These are phyloP conservation scores for Vitis hybrid DNA, from an alignment of 177 flowering plant species.

Conservation along the genomic window DNA sequence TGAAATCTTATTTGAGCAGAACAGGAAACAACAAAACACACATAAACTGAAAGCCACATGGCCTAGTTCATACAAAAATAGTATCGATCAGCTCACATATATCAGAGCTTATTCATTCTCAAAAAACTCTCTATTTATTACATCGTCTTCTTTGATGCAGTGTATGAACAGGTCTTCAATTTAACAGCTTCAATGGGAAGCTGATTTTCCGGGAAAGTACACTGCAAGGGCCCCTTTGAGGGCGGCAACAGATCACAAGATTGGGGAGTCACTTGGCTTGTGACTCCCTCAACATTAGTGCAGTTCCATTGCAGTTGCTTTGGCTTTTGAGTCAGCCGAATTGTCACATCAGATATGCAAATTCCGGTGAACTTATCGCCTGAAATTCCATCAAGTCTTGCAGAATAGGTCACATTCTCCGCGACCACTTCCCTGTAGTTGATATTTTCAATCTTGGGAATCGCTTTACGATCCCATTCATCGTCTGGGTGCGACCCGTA, in stretches of 20 bases:
- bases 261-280: slow-evolving; percentile 43
- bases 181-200: slow-evolving; percentile 44
- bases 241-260: slow-evolving; percentile 29
- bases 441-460: slow-evolving; percentile 34
- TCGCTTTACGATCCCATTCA: slow-evolving; percentile 43
- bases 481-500: slow-evolving; percentile 44
- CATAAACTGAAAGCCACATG: too few relatives aligned
- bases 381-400: slow-evolving; percentile 36
- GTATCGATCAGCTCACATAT: too few relatives aligned
- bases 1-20: too few relatives aligned
- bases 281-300: slow-evolving; percentile 35
- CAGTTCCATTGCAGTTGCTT: slow-evolving; percentile 56
- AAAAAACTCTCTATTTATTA: background rate
- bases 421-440: slow-evolving; percentile 45
- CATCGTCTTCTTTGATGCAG: too few relatives aligned
- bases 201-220: slow-evolving; percentile 39
- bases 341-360: slow-evolving; percentile 51
- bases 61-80: too few relatives aligned
- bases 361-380: slow-evolving; percentile 42
- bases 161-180: slow-evolving; percentile 29
- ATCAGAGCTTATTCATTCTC: too few relatives aligned
- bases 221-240: slow-evolving; percentile 15
- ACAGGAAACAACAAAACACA: too few relatives aligned
- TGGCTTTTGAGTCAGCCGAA: slow-evolving; percentile 19
- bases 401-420: slow-evolving; percentile 41